Percentiles rank a stretch among this genome's conserved stretches.
Conservation (phyloP, 208 protist species). For the Acanthamoeba castellanii region DNA sequence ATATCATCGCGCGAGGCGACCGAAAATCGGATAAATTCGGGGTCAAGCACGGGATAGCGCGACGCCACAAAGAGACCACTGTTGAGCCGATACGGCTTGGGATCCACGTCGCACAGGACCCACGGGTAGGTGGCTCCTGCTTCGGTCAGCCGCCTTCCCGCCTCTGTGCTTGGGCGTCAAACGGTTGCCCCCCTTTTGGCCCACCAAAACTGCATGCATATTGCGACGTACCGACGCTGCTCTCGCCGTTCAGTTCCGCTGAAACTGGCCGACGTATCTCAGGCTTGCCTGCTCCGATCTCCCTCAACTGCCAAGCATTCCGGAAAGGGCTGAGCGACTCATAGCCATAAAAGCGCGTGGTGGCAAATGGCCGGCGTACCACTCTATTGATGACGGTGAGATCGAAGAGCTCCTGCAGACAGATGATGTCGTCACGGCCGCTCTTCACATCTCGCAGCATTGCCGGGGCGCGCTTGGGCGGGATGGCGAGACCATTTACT, state of each 20-base stretch:
- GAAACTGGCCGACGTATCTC: background rate
- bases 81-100: conserved; percentile 59
- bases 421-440: conserved; percentile 18
- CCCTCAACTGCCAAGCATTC: background rate
- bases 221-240: background rate
- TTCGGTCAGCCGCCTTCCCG: background rate
- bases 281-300: background rate
- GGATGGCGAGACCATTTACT: conserved; percentile 5
- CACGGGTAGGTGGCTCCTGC: conserved; percentile 18
- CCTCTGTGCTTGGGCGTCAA: background rate
- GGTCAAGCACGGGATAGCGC: conserved; percentile 29
- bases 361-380: background rate
- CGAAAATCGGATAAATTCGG: conserved; percentile 1
- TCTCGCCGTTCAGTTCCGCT: background rate
- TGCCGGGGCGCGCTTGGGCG: conserved; percentile 5
- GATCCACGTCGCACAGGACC: conserved; percentile 12
- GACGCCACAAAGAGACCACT: conserved; percentile 40
- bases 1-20: conserved; percentile 41
- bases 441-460: conserved; percentile 8
- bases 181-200: background rate
- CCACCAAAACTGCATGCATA: too few species aligned
- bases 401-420: conserved; percentile 39
- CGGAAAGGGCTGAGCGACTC: background rate
- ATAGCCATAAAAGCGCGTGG: background rate
- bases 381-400: background rate